Evolutionary conservation across 495 filamentous ascomycete species (phyloP).

Genomic region (Tuber calosporum): DNA sequence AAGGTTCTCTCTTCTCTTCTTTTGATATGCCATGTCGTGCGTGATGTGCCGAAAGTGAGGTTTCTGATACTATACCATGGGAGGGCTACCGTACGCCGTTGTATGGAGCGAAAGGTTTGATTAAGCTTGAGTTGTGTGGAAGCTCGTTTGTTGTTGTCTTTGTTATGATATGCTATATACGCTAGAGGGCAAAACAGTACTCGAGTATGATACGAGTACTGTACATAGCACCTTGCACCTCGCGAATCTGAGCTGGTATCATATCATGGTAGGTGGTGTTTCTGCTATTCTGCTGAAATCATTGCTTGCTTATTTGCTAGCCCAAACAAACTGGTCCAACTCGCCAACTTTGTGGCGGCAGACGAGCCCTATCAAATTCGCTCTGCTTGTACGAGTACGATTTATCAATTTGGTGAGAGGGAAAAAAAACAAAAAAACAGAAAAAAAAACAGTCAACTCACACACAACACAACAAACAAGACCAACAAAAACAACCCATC

Average conservation of each 20-base stretch:
- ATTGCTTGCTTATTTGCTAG: too few species aligned
- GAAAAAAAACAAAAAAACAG: too few species aligned
- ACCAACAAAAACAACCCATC: slow-evolving; percentile 1
- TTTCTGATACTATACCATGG: not conserved
- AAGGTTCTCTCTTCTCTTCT: not conserved
- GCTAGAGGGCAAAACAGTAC: too few species aligned
- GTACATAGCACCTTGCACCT: not conserved
- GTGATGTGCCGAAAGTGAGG: not conserved
- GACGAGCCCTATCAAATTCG: not conserved
- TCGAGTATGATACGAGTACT: too few species aligned
- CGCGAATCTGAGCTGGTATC: not conserved
- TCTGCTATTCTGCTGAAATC: not conserved
- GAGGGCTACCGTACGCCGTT: not conserved
- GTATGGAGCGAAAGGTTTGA: not conserved
- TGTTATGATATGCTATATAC: too few species aligned
- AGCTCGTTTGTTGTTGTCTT: too few species aligned
- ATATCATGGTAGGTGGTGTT: not conserved
- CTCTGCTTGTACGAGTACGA: too few species aligned
- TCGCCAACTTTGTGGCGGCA: not conserved
- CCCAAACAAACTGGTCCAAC: not conserved
- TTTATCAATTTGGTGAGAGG: not conserved
- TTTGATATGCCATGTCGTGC: not conserved
- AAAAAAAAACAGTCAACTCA: not conserved
- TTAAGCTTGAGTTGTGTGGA: not conserved
- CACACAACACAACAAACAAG: not conserved